These are phyloP conservation scores for Mycena haematopus DNA, from an alignment of 768 basidiomycete genomes.

Conservation along the genomic window DNA sequence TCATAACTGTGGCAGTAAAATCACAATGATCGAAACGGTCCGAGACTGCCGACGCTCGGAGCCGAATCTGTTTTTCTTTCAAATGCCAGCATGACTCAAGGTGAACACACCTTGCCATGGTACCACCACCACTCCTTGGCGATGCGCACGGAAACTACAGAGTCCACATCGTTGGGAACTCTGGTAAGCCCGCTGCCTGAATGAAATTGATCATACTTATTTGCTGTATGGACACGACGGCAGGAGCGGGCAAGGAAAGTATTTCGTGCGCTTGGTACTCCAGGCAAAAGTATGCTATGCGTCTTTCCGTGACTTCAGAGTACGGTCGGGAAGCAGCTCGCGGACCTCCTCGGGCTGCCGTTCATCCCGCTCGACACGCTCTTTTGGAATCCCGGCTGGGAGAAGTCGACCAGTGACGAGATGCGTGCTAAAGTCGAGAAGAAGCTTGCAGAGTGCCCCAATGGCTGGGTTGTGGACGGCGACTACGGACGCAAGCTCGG, in stretches of 20 bases:
- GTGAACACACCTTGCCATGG: conserved; percentile 7
- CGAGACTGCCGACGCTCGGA: neutral
- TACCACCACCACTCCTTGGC: conserved; percentile 45
- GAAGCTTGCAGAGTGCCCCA: conserved; percentile 36
- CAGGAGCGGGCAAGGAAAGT: conserved; percentile 50
- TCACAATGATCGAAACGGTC: neutral
- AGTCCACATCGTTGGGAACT: conserved; percentile 58
- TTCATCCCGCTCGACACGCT: conserved; percentile 43
- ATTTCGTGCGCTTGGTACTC: neutral
- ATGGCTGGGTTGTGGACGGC: conserved; percentile 66
- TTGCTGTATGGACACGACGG: neutral
- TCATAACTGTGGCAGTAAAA: too few relatives aligned
- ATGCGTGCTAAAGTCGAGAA: conserved; percentile 34
- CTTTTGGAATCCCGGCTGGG: conserved; percentile 46
- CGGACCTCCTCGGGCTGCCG: conserved; percentile 42
- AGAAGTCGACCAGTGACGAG: conserved; percentile 31
- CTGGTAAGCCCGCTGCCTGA: conserved; percentile 43
- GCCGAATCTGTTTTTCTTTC: neutral
- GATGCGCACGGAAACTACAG: conserved; percentile 54
- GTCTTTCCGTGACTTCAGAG: conserved; percentile 36
- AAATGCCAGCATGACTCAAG: neutral
- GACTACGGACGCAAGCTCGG: conserved; percentile 42
- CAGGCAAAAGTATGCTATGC: neutral
- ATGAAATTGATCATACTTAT: neutral
- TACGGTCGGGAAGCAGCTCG: conserved; percentile 45